A percentile compares a stretch with the other conserved stretches of the same genome.
These are phyloP conservation scores for Geoglossum cookeanum DNA, from an alignment of 2,329 filamentous ascomycete genomes.

Conservation along the genomic window DNA sequence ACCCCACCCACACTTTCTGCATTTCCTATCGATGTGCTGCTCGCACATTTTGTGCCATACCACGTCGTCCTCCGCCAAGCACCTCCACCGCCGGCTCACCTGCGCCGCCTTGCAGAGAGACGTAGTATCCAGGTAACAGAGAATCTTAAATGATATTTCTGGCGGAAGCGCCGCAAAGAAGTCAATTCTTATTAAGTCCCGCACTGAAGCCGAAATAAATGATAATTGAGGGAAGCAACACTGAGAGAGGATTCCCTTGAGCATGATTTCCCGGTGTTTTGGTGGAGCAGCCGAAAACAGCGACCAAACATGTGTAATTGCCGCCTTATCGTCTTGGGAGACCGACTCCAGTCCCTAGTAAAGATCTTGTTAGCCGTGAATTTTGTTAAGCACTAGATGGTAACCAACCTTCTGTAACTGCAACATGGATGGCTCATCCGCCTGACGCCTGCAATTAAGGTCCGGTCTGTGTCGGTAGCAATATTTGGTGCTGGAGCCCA, in stretches of 20 bases:
- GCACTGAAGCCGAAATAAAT: slow-evolving; percentile 73
- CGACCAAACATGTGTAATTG: slow-evolving; percentile 94
- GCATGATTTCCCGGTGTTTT: slow-evolving; percentile 88
- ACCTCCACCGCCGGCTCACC: slow-evolving; percentile 75
- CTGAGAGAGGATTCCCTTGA: slow-evolving; percentile 87
- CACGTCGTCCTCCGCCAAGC: slow-evolving; percentile 85
- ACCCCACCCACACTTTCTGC: slow-evolving; percentile 90
- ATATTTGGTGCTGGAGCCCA: slow-evolving; percentile 62
- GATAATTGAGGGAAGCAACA: slow-evolving; percentile 97
- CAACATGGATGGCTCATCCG: slow-evolving; percentile 92
- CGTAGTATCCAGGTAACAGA: slow-evolving; percentile 81
- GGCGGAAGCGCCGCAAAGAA: slow-evolving; percentile 76
- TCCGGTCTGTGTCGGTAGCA: slow-evolving; percentile 93
- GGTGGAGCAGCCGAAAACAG: slow-evolving; percentile 88
- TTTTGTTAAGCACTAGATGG: slow-evolving; percentile 2
- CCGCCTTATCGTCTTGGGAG: slow-evolving; percentile 73
- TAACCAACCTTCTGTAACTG: slow-evolving; percentile 63
- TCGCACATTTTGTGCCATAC: slow-evolving; percentile 98
- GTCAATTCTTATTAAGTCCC: slow-evolving; percentile 93
- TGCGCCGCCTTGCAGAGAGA: slow-evolving; percentile 92
- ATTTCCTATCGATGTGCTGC: slow-evolving; percentile 87
- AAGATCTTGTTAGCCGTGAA: slow-evolving; percentile 3
- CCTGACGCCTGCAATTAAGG: slow-evolving; percentile 78
- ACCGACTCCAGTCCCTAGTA: slow-evolving; percentile 60
- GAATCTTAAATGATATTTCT: slow-evolving; percentile 83